Evolutionary conservation across 78 protist species (phyloP).

Genomic region (Bigelowiella natans): DNA sequence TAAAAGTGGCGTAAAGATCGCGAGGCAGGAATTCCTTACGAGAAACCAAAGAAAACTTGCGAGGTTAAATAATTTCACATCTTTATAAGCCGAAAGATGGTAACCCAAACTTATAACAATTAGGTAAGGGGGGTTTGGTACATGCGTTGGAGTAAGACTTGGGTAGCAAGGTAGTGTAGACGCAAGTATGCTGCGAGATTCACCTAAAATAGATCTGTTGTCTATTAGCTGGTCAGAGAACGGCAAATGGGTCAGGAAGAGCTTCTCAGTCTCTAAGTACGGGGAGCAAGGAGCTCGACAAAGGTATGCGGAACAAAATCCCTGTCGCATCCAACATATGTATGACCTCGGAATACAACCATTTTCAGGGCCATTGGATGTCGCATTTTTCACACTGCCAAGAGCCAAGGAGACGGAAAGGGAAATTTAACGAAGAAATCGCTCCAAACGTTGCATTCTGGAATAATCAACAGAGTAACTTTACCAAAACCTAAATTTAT

Average conservation of each 20-base stretch:
- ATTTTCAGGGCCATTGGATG: background rate
- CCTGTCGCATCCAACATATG: too few species aligned
- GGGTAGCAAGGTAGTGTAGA: too few species aligned
- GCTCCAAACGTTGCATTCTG: too few species aligned
- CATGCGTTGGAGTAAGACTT: background rate
- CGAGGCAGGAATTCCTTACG: background rate
- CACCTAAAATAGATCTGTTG: too few species aligned
- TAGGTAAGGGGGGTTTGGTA: background rate
- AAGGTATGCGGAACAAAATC: background rate
- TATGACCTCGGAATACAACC: too few species aligned
- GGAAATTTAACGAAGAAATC: too few species aligned
- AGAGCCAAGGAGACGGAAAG: too few species aligned
- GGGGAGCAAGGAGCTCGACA: background rate
- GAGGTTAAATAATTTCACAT: background rate
- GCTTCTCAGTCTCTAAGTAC: background rate
- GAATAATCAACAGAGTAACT: too few species aligned
- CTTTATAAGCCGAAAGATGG: background rate
- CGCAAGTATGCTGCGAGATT: too few species aligned
- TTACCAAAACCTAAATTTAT: too few species aligned
- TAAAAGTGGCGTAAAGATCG: background rate
- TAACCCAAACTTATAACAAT: background rate
- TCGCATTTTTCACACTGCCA: background rate
- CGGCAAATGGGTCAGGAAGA: background rate
- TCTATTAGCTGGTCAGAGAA: background rate
- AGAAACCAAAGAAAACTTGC: background rate